These are phyloP conservation scores for Steccherinum ochraceum DNA, from an alignment of 768 basidiomycete species.

Conservation along the genomic window DNA sequence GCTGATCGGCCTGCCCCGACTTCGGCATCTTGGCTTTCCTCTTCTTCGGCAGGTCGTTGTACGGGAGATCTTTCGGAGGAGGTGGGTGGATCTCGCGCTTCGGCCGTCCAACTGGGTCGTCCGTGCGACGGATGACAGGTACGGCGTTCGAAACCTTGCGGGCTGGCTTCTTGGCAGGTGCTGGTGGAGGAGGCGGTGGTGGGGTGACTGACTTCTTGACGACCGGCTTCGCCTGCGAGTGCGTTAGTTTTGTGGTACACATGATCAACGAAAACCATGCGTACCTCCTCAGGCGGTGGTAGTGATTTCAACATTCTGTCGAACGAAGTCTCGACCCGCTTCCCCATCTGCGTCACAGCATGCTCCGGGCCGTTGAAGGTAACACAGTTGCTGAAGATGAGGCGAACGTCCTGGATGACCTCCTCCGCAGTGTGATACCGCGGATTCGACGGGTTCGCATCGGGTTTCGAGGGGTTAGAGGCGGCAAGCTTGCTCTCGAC, in stretches of 20 bases:
- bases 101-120: constrained; percentile 63
- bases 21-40: constrained; percentile 54
- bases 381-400: constrained; percentile 83
- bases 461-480: constrained; percentile 76
- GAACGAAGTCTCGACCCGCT: constrained; percentile 75
- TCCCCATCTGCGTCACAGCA: constrained; percentile 69
- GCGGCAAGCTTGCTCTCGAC: constrained; percentile 82
- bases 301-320: constrained; percentile 85
- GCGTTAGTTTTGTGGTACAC: constrained; percentile 7
- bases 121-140: constrained; percentile 79
- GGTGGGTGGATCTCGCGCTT: constrained; percentile 98
- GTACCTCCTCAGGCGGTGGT: constrained; percentile 72
- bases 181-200: constrained; percentile 34
- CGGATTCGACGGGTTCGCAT: constrained; percentile 62
- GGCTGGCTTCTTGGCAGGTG: constrained; percentile 37
- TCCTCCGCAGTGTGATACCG: constrained; percentile 74
- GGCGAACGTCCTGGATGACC: constrained; percentile 78
- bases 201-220: constrained; percentile 36
- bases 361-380: constrained; percentile 95
- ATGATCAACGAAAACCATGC: constrained; percentile 16
- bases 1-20: constrained; percentile 72
- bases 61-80: constrained; percentile 84
- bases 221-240: constrained; percentile 34
- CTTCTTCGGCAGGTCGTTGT: constrained; percentile 72
- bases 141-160: constrained; percentile 77